Percentiles rank a stretch among this genome's conserved stretches.
Conservation (phyloP, 1,139 yeast species). For the Debaryomyces udenii region DNA sequence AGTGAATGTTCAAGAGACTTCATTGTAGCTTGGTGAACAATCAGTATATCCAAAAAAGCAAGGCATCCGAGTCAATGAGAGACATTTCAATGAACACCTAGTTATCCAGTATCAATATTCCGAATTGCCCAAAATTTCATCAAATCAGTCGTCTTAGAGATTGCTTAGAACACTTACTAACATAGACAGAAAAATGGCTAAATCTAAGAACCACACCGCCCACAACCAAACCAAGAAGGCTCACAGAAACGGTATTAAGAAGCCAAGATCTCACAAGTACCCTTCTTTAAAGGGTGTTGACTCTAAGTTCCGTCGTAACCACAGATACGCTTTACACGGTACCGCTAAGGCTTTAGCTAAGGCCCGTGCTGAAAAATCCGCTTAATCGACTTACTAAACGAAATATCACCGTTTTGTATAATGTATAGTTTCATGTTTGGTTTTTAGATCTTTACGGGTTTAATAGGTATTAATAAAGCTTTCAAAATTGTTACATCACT, state of each 20-base stretch:
- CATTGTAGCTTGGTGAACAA: no score
- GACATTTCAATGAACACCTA: no score
- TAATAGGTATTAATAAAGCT: constrained; percentile 21
- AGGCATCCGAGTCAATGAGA: no score
- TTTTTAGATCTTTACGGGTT: constrained; percentile 18
- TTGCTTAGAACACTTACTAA: constrained; percentile 25
- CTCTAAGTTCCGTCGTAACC: constrained; percentile 99
- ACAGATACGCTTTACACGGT: constrained; percentile 98
- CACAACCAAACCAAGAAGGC: constrained; percentile 99
- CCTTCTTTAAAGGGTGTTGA: constrained; percentile 99
- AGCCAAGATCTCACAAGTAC: constrained; percentile 97
- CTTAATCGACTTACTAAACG: constrained; percentile 21
- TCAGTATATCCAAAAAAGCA: no score
- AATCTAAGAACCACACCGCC: constrained; percentile 99
- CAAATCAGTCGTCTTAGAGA: no score
- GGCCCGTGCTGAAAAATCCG: constrained; percentile 55
- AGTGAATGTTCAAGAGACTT: no score
- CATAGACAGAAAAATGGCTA: constrained; percentile 68
- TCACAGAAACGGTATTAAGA: constrained; percentile 99
- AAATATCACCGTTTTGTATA: constrained; percentile 11
- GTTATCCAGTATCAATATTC: no score
- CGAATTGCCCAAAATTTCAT: no score
- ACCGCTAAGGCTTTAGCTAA: constrained; percentile 92
- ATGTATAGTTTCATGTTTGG: constrained; percentile 22
- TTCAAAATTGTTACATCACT: constrained; percentile 9